A percentile compares a stretch with the other conserved stretches of the same genome.
Conservation (phyloP, 768 basidiomycete genomes). For the Boletus vermiculosoides region DNA sequence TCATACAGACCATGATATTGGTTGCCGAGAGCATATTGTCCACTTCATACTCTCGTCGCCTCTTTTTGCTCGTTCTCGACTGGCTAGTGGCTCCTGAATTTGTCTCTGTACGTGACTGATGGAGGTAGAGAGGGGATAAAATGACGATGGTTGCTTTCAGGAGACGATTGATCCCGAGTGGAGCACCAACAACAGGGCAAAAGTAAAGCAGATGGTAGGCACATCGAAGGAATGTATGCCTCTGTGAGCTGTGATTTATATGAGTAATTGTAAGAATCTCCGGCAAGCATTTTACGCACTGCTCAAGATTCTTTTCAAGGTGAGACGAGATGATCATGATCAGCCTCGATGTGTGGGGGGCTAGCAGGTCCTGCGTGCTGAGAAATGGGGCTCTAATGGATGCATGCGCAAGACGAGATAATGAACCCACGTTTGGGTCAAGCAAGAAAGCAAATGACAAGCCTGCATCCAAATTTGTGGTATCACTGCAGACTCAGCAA, state of each 20-base stretch:
- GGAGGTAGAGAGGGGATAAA: slow-evolving; percentile 48
- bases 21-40: slow-evolving; percentile 65
- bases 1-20: slow-evolving; percentile 48
- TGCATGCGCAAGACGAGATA: background rate
- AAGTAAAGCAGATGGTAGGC: slow-evolving; percentile 42
- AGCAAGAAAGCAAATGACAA: slow-evolving; percentile 48
- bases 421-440: slow-evolving; percentile 48
- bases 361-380: slow-evolving; percentile 55
- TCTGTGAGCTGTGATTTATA: slow-evolving; percentile 33
- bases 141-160: slow-evolving; percentile 51
- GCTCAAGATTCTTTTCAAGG: slow-evolving; percentile 52
- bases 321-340: slow-evolving; percentile 53
- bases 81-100: slow-evolving; percentile 21
- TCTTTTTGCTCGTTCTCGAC: slow-evolving; percentile 63
- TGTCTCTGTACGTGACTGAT: slow-evolving; percentile 33
- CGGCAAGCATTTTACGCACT: slow-evolving; percentile 38
- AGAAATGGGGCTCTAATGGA: background rate
- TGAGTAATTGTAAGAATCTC: slow-evolving; percentile 5
- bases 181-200: slow-evolving; percentile 48
- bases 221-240: slow-evolving; percentile 45
- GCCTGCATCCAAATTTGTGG: slow-evolving; percentile 52
- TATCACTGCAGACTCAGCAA: slow-evolving; percentile 49
- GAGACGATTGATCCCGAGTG: slow-evolving; percentile 50
- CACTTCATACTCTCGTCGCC: slow-evolving; percentile 67
- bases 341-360: slow-evolving; percentile 55